These are phyloP conservation scores for Penicilliopsis zonata DNA, from an alignment of 495 filamentous ascomycete genomes.

Conservation along the genomic window DNA sequence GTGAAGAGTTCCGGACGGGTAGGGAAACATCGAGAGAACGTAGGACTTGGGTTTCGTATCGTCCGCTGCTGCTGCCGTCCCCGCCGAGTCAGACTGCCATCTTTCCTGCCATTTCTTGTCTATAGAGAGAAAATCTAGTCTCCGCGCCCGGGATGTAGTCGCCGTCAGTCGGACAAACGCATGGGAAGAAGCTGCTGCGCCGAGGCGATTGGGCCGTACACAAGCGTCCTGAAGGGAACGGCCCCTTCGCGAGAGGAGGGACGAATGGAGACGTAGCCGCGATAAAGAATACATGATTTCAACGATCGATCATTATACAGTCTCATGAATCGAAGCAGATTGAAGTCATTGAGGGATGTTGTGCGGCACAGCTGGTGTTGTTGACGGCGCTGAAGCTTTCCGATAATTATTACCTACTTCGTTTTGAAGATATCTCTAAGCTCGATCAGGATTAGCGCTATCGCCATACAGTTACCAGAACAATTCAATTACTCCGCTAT, in stretches of 20 bases:
- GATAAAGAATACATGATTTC: conserved; percentile 19
- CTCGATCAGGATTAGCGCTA: no score
- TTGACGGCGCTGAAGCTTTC: no score
- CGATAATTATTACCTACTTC: no score
- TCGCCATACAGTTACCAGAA: no score
- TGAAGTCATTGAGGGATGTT: no score
- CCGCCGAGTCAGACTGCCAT: conserved; percentile 29
- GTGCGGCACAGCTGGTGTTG: no score
- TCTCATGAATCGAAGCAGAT: no score
- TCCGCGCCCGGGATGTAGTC: conserved; percentile 11
- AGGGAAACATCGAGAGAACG: conserved; percentile 86
- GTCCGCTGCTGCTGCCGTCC: conserved; percentile 3
- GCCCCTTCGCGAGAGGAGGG: conserved; percentile 12
- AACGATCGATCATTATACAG: conserved; percentile 7
- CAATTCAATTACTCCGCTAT: no score
- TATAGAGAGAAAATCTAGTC: conserved; percentile 50
- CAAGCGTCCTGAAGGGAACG: conserved; percentile 5
- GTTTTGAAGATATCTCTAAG: no score
- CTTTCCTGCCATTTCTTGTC: conserved; percentile 65
- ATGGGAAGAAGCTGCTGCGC: conserved; percentile 7
- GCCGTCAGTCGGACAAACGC: conserved; percentile 10
- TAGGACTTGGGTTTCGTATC: conserved; percentile 47
- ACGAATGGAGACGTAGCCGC: conserved; percentile 17
- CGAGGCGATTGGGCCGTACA: neutral
- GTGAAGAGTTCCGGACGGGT: conserved; percentile 82